phyloP scores from a whole-genome alignment of 2,329 filamentous ascomycete species.

The Pseudogymnoascus sp. region DNA sequence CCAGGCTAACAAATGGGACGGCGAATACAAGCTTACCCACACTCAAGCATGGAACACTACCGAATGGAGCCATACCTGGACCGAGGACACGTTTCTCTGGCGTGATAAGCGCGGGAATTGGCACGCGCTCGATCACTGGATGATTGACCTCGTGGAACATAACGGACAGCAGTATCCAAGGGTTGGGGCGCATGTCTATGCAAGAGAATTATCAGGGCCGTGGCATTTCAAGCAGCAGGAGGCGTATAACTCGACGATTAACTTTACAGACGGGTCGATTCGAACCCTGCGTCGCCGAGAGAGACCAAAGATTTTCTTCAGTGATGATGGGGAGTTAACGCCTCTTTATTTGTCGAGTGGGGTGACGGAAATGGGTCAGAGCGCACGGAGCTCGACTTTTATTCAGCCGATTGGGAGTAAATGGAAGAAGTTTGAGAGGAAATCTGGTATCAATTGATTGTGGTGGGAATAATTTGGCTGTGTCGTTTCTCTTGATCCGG shows the following conservation, averaged over 20 bases:
- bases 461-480: neutral
- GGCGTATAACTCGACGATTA: conserved; percentile 21
- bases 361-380: conserved; percentile 33
- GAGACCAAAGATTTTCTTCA: conserved; percentile 41
- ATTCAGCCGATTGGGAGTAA: conserved; percentile 32
- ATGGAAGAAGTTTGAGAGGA: neutral
- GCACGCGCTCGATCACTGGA: conserved; percentile 28
- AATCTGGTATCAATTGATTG: neutral
- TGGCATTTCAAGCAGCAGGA: conserved; percentile 29
- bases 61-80: conserved; percentile 14
- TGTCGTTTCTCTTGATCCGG: neutral
- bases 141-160: conserved; percentile 21
- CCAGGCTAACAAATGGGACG: conserved; percentile 22
- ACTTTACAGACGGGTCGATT: conserved; percentile 33
- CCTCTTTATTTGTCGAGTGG: conserved; percentile 40
- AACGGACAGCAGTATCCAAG: conserved; percentile 25
- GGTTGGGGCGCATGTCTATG: conserved; percentile 28
- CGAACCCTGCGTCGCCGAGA: conserved; percentile 37
- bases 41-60: conserved; percentile 11
- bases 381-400: conserved; percentile 31
- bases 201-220: conserved; percentile 22
- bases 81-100: conserved; percentile 31
- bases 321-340: conserved; percentile 36
- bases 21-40: conserved; percentile 20
- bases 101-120: conserved; percentile 29